Percentiles rank a stretch among this genome's conserved stretches.
These are phyloP conservation scores for Fusarium nisikadoi DNA, from an alignment of 2,329 filamentous ascomycete species.

Conservation along the genomic window DNA sequence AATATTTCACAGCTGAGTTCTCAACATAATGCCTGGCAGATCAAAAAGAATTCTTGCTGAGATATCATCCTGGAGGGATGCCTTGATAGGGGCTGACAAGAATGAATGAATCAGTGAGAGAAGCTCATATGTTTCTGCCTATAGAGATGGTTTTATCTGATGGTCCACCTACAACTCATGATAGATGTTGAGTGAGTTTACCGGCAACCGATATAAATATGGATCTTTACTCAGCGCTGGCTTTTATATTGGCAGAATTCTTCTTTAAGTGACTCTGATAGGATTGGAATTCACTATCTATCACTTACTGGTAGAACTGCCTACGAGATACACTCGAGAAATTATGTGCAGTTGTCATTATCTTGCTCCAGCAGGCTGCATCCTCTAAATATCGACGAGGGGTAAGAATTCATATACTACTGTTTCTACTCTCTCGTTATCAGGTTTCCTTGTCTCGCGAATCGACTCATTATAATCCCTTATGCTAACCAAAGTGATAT, in stretches of 20 bases:
- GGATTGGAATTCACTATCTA: fast-evolving
- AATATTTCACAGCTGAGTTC: too few relatives aligned
- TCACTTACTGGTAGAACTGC: fast-evolving
- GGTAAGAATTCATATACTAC: background rate
- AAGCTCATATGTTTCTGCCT: background rate
- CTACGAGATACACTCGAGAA: fast-evolving
- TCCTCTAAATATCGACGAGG: fast-evolving
- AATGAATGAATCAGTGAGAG: fast-evolving
- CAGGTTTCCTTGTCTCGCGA: fast-evolving
- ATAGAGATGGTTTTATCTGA: fast-evolving
- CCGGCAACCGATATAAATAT: fast-evolving
- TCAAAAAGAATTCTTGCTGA: background rate
- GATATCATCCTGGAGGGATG: background rate
- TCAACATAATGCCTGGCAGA: fast-evolving
- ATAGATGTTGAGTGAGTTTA: background rate
- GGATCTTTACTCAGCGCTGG: fast-evolving
- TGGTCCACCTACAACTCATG: fast-evolving
- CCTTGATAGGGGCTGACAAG: fast-evolving
- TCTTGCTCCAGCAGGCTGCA: fast-evolving
- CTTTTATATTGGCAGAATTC: fast-evolving
- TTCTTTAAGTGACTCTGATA: fast-evolving
- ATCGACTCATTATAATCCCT: too few relatives aligned
- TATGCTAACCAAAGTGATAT: fast-evolving
- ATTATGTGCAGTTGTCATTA: fast-evolving
- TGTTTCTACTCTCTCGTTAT: background rate